Conservation (phyloP, 2,329 filamentous ascomycete genomes). For the Aspergillus calidoustus region DNA sequence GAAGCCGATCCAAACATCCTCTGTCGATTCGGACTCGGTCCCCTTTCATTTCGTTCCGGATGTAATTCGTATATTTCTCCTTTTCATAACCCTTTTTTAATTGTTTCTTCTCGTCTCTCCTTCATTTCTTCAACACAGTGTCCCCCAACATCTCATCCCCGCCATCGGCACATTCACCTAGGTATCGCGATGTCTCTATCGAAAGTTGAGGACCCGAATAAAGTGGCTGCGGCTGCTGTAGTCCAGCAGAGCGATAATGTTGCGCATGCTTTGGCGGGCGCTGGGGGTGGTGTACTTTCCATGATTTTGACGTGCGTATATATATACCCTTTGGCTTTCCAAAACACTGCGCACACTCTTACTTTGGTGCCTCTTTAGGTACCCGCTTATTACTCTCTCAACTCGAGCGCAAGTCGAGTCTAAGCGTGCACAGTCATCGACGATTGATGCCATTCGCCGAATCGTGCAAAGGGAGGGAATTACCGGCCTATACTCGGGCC, state of each 20-base stretch:
- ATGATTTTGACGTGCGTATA: slow-evolving; percentile 84
- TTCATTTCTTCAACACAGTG: neutral
- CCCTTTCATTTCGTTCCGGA: slow-evolving; percentile 13
- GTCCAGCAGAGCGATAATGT: slow-evolving; percentile 94
- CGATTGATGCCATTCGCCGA: slow-evolving; percentile 77
- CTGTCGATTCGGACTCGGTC: slow-evolving; percentile 16
- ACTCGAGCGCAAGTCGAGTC: slow-evolving; percentile 98
- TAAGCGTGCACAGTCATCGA: slow-evolving; percentile 83
- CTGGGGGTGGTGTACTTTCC: slow-evolving; percentile 89
- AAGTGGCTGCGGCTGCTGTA: slow-evolving; percentile 59
- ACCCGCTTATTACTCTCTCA: slow-evolving; percentile 95
- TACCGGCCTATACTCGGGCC: slow-evolving; percentile 84
- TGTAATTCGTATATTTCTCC: slow-evolving; percentile 15
- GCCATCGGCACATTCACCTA: neutral
- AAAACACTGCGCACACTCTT: neutral
- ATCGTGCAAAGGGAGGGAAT: slow-evolving; percentile 93
- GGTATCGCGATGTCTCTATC: slow-evolving; percentile 44
- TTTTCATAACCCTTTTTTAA: neutral
- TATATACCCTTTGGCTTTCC: neutral
- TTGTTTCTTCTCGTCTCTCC: slow-evolving; percentile 18
- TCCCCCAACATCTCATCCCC: neutral
- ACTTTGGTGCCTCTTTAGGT: slow-evolving; percentile 58
- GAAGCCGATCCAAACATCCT: slow-evolving; percentile 37
- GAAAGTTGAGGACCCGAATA: slow-evolving; percentile 41
- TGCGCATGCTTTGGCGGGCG: slow-evolving; percentile 89